Base-by-base conservation (phyloP, 306 rosid species). In the Parietaria judaica region DNA sequence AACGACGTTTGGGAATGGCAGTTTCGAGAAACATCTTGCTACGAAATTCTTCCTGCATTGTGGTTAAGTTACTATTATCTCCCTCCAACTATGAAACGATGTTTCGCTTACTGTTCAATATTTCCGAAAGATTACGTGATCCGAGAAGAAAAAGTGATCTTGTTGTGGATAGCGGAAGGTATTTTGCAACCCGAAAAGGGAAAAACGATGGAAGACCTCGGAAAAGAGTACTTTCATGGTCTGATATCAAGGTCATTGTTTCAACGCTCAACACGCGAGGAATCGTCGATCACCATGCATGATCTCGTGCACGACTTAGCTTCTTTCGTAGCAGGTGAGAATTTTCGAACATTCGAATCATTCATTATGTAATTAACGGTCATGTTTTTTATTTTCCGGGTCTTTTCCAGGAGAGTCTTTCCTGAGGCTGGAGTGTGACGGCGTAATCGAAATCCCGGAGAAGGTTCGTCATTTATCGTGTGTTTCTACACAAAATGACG, bases 121-220 rank as follows among this genome's bases (percentile, higher is more conserved):
- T 53, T 79, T 0, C 78, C 78, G 1, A 75, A 66, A 23, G 76
- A 44, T 47, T 69, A 58, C 45, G 71, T 47, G 45, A 16, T 23
- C 5, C 45, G 14, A 59, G 51, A 59, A 6, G 58, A 50, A 12
- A 51, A 63, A 34, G 5, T 74, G 6, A 43, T 74, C n/a, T 34
- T 47, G 8, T 8, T 73, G 5, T 78, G 83, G 83, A 73, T 73
- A 73, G 82, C 79, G 3, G 75, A 78, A 63, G 68, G 67, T 3
- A 52, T 73, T 47, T 13, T 78, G 11, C 44, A 16, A 31, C 34
- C 53, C 9, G 53, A 61, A 4, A 12, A 14, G 17, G 44, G 48
- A 11, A 57, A 16, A 6, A 54, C 14, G 2, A 36, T 59, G 0
- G 76, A 72, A 44, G 76, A 68, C 8, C 8, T 72, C 3, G 84